phyloP scores from a whole-genome alignment of 2,329 filamentous ascomycete genomes.

The Escovopsis sp. region DNA sequence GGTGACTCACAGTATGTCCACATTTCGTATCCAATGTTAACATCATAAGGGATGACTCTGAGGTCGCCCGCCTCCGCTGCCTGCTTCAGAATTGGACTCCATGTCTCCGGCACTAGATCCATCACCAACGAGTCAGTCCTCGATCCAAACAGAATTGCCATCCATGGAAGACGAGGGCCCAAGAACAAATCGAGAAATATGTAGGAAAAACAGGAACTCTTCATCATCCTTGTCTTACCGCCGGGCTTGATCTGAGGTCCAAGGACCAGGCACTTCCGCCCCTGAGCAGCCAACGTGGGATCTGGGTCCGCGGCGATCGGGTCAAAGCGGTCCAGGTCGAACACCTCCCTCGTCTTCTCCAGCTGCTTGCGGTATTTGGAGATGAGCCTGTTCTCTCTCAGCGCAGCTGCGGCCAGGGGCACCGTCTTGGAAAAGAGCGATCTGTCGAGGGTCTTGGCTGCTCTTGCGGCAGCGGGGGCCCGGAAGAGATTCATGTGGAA shows the following conservation, averaged over 20 bases:
- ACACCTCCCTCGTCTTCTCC: slow-evolving; percentile 46
- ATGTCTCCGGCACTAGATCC: slow-evolving; percentile 43
- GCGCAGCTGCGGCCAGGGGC: slow-evolving; percentile 60
- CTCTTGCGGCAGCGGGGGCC: slow-evolving; percentile 59
- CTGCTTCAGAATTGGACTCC: slow-evolving; percentile 54
- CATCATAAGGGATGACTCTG: slow-evolving; percentile 56
- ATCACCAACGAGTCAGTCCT: neutral
- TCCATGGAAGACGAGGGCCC: neutral
- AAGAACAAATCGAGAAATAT: too few species aligned
- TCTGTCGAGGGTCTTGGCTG: slow-evolving; percentile 67
- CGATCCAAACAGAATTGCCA: neutral
- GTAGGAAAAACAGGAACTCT: too few species aligned
- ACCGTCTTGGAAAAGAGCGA: slow-evolving; percentile 67
- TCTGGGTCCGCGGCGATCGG: slow-evolving; percentile 50
- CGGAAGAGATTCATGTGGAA: slow-evolving; percentile 47
- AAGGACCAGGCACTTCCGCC: slow-evolving; percentile 46
- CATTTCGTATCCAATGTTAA: slow-evolving; percentile 67
- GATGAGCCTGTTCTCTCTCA: slow-evolving; percentile 63
- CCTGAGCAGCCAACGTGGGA: slow-evolving; percentile 31
- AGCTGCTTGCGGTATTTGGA: slow-evolving; percentile 53
- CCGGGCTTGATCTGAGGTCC: slow-evolving; percentile 34
- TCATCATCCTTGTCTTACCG: slow-evolving; percentile 1
- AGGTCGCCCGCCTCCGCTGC: slow-evolving; percentile 55
- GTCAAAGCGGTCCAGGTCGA: slow-evolving; percentile 47
- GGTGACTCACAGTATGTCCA: slow-evolving; percentile 57